Percentiles rank a stretch among this genome's conserved stretches.
These are phyloP conservation scores for Tulasnella sp. DNA, from an alignment of 768 basidiomycete species.

Conservation along the genomic window DNA sequence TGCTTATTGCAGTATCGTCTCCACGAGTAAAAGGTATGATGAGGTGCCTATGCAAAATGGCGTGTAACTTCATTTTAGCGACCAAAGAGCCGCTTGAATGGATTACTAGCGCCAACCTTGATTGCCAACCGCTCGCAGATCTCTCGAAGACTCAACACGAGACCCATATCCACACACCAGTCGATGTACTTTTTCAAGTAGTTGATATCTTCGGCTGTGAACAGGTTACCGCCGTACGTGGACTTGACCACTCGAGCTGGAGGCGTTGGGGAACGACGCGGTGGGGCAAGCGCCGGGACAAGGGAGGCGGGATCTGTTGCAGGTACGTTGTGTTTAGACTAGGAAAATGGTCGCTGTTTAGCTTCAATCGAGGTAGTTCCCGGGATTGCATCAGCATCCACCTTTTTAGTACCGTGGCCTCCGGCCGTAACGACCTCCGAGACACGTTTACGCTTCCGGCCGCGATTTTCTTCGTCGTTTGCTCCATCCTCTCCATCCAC, in stretches of 20 bases:
- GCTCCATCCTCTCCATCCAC: background rate
- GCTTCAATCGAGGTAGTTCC: background rate
- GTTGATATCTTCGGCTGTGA: conserved; percentile 72
- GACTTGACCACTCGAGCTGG: conserved; percentile 79
- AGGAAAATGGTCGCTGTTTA: background rate
- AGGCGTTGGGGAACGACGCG: conserved; percentile 74
- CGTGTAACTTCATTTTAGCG: background rate
- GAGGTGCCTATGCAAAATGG: conserved; percentile 54
- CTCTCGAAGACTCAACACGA: conserved; percentile 71
- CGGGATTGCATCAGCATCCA: background rate
- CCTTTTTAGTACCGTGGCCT: background rate
- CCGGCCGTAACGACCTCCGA: background rate
- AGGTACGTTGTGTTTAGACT: conserved; percentile 1
- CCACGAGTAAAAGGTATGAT: conserved; percentile 93
- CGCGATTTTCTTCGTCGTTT: conserved; percentile 26
- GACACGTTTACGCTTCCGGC: conserved; percentile 59
- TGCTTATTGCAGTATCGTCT: conserved; percentile 88
- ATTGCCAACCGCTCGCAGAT: conserved; percentile 83
- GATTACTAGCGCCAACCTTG: conserved; percentile 42
- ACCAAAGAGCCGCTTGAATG: background rate
- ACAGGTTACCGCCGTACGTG: conserved; percentile 81
- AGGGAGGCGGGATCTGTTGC: background rate
- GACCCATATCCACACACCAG: conserved; percentile 80
- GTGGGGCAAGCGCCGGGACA: conserved; percentile 43
- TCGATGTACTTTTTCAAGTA: conserved; percentile 86